A percentile compares a stretch with the other conserved stretches of the same genome.
phyloP scores from a whole-genome alignment of 108 stramenopile genomes.

The Cyclotella baltica region DNA sequence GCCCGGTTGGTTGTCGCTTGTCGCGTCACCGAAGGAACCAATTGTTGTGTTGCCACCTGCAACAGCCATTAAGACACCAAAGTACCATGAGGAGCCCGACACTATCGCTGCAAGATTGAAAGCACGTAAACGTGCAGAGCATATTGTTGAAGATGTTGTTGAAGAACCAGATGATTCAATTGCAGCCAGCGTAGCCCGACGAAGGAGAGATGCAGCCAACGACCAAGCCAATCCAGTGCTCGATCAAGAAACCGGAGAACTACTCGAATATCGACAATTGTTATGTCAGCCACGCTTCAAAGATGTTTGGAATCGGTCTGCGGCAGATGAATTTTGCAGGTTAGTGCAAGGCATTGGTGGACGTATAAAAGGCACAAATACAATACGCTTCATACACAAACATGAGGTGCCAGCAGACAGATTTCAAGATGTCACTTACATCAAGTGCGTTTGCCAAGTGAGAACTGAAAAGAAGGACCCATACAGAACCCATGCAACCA shows the following conservation, averaged over 20 bases:
- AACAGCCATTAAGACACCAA: slow-evolving; percentile 6
- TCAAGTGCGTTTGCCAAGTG: slow-evolving; percentile 17
- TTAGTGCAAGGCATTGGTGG: slow-evolving; percentile 14
- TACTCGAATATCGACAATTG: too few species aligned
- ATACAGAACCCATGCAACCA: too few species aligned
- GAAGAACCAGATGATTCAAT: not conserved
- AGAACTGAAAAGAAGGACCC: slow-evolving; percentile 36
- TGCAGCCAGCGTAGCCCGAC: not conserved
- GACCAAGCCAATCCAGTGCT: slow-evolving; percentile 4
- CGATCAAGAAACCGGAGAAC: not conserved
- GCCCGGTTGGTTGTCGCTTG: too few species aligned
- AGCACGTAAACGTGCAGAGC: not conserved
- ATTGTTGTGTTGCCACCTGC: not conserved
- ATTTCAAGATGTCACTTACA: not conserved
- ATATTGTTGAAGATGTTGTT: too few species aligned
- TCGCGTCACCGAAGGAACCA: not conserved
- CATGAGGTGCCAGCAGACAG: slow-evolving; percentile 28
- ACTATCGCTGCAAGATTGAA: not conserved
- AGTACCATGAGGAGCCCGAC: not conserved
- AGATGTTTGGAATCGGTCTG: slow-evolving; percentile 11
- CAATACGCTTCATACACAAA: slow-evolving; percentile 4
- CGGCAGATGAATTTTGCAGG: slow-evolving; percentile 23
- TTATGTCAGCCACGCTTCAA: not conserved
- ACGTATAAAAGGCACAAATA: too few species aligned
- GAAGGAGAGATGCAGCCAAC: slow-evolving; percentile 1